Percentiles rank a stretch among this genome's conserved stretches.
These are phyloP conservation scores for Ophiostoma piceae DNA, from an alignment of 2,329 filamentous ascomycete species.

Conservation along the genomic window DNA sequence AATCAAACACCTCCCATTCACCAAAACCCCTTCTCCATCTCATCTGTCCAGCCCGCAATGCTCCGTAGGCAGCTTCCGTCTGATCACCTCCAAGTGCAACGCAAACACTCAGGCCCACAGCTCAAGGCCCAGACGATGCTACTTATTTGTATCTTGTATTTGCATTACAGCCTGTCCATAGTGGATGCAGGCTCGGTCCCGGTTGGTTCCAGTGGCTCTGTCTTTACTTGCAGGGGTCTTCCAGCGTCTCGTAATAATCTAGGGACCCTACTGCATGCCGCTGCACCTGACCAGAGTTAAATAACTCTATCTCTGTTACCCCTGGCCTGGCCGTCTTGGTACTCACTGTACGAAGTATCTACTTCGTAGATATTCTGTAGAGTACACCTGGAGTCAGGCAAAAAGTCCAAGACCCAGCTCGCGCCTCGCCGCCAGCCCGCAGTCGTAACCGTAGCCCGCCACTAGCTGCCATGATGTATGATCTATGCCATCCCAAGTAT, in stretches of 20 bases:
- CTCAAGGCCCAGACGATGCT: background rate
- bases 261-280: background rate
- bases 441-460: background rate
- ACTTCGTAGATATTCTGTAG: no score
- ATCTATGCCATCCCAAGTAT: conserved; percentile 19
- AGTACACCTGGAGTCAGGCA: background rate
- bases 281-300: conserved; percentile 1
- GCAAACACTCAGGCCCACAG: background rate
- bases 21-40: background rate
- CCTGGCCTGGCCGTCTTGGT: background rate
- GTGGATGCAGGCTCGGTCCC: background rate
- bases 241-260: background rate
- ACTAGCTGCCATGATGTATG: background rate
- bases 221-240: background rate
- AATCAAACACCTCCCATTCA: background rate
- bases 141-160: background rate
- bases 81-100: conserved; percentile 1
- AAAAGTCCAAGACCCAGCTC: background rate
- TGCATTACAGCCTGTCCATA: background rate
- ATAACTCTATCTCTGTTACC: conserved; percentile 7
- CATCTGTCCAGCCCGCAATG: background rate
- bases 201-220: background rate
- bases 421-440: background rate
- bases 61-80: conserved; percentile 3
- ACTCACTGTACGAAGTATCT: background rate